Evolutionary conservation across 1,284 basidiomycete species (phyloP), one percentile per base, ranked within the genome.

Genomic region (Stygiomarasmius scandens): DNA sequence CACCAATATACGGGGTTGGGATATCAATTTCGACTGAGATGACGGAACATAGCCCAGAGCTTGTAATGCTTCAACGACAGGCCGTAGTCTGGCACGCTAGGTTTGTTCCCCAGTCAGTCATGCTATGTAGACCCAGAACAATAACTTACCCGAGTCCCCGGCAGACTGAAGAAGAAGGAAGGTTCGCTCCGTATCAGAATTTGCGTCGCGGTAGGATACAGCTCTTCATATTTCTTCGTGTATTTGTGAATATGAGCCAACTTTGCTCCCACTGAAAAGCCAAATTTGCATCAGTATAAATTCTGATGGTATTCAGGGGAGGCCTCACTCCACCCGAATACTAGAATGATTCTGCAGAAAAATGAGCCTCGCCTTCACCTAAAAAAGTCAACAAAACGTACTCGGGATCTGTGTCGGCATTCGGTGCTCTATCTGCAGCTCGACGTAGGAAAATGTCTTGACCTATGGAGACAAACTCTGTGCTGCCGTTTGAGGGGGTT

Each of bases 191-290:
- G 69, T 23, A 84, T 69, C 3, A 86, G 59, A 25, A 85, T 70
- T 58, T 82, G 77, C 0, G 76, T 77, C 0, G 82, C 77, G 11
- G 67, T 61, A 2, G 83, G 84, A 64, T 81, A 85, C 12, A 81
- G 55, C 55, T 77, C 67, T 11, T 68, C 64, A 56, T 86, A 84
- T 16, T 69, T 66, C 20, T 68, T 68, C 8, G 75, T 74, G 65
- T 85, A 86, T 58, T 82, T 83, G 60, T 74, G 69, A 3, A 86
- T 60, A 69, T 84, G 81, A 2, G 75, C 63, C 6, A 82, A 70
- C 47, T 72, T 68, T 0, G 80, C 84, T 24, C 76, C 77, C 81
- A 85, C 83, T 84, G 46, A 19, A 53, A 10, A 53, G 19, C 10
- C n/a, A 45, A 51, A 25, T 14, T 62, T 59, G 27, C 32, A 29